phyloP scores from a whole-genome alignment of 192 early-diverging fungal genomes.

The Coemansia sp. region DNA sequence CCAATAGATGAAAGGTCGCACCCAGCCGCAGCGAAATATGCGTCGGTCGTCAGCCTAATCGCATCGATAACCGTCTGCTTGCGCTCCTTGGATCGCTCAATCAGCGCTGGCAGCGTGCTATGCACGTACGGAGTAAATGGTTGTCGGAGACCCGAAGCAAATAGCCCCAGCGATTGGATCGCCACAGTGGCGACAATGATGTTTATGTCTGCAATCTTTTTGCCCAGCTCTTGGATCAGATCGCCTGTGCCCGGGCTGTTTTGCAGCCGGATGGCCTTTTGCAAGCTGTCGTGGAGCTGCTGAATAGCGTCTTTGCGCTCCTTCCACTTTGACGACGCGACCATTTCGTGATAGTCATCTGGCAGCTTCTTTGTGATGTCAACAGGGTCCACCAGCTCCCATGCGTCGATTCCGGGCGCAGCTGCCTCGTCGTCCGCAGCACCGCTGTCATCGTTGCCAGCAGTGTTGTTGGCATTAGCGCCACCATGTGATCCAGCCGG shows the following conservation, averaged over 20 bases:
- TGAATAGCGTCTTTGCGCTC: constrained; percentile 94
- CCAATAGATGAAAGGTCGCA: constrained; percentile 62
- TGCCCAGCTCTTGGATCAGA: constrained; percentile 79
- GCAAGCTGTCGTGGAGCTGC: constrained; percentile 57
- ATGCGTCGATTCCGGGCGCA: constrained; percentile 68
- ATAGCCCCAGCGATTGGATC: constrained; percentile 79
- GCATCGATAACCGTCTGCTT: constrained; percentile 89
- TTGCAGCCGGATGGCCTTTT: constrained; percentile 48
- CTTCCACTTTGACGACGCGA: constrained; percentile 88
- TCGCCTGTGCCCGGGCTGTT: constrained; percentile 66
- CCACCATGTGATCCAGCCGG: not conserved
- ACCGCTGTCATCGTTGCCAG: constrained; percentile 18
- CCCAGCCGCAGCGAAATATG: constrained; percentile 69
- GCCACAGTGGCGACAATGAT: constrained; percentile 79
- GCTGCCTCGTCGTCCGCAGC: constrained; percentile 25
- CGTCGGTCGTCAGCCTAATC: constrained; percentile 78
- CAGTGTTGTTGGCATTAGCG: constrained; percentile 46
- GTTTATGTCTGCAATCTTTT: constrained; percentile 88
- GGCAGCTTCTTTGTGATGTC: constrained; percentile 89
- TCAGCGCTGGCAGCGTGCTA: constrained; percentile 66
- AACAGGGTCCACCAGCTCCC: constrained; percentile 87
- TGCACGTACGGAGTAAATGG: constrained; percentile 79
- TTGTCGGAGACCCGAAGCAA: constrained; percentile 80
- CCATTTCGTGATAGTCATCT: constrained; percentile 70
- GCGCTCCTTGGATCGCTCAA: constrained; percentile 96